Percentiles rank a stretch among this genome's conserved stretches.
These are phyloP conservation scores for Sophora flavescens DNA, from an alignment of 306 rosid species.

Conservation along the genomic window DNA sequence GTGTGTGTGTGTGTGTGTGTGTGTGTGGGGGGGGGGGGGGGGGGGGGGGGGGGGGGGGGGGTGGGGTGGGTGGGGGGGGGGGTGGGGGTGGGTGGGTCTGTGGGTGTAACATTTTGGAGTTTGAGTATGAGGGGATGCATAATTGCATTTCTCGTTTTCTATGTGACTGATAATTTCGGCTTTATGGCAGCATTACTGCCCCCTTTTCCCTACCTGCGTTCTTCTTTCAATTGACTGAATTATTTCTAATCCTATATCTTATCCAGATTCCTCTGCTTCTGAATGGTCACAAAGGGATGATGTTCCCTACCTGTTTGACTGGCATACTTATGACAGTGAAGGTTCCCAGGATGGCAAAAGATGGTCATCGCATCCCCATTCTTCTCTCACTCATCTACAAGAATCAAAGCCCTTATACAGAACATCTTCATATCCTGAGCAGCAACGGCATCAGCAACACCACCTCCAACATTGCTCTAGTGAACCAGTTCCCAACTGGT, in stretches of 20 bases:
- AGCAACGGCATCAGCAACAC: constrained; percentile 63
- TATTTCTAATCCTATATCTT: constrained; percentile 31
- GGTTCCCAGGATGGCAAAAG: constrained; percentile 49
- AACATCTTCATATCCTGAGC: constrained; percentile 91
- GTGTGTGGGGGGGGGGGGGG: too few relatives aligned
- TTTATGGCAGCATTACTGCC: neutral
- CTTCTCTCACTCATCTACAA: constrained; percentile 45
- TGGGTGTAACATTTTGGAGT: neutral
- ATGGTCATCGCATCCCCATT: constrained; percentile 79
- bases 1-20: too few relatives aligned
- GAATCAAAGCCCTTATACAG: constrained; percentile 75
- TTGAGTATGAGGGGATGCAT: constrained; percentile 21
- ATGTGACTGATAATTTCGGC: constrained; percentile 15
- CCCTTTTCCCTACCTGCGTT: constrained; percentile 3
- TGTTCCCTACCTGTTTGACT: constrained; percentile 51
- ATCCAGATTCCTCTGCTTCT: constrained; percentile 61
- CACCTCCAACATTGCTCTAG: constrained; percentile 66
- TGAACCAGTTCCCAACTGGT: constrained; percentile 71
- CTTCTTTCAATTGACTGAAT: constrained; percentile 24
- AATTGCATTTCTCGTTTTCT: neutral
- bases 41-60: too few relatives aligned
- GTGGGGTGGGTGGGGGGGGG: too few relatives aligned
- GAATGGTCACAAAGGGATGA: constrained; percentile 65
- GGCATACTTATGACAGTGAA: constrained; percentile 51
- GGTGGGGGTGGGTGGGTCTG: too few relatives aligned